Evolutionary conservation across 306 rosid species (phyloP).

Genomic region (Cicer bijugum): DNA sequence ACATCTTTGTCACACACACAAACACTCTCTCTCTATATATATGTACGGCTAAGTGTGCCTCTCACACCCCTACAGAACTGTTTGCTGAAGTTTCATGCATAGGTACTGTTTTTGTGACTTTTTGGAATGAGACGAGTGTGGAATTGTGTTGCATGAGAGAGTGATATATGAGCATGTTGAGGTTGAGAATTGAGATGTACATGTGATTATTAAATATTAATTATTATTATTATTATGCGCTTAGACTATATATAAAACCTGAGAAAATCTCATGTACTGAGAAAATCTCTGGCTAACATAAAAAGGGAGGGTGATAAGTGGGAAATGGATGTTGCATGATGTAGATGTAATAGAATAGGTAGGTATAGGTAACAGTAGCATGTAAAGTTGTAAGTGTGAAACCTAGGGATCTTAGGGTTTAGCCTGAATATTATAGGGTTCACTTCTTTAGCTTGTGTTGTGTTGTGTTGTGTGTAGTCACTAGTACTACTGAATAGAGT

Average conservation of each 20-base stretch:
- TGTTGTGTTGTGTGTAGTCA: constrained; percentile 46
- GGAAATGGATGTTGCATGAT: constrained; percentile 30
- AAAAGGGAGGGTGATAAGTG: constrained; percentile 16
- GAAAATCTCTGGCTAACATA: constrained; percentile 47
- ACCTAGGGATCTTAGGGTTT: constrained; percentile 54
- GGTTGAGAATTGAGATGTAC: constrained; percentile 52
- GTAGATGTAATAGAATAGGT: constrained; percentile 30
- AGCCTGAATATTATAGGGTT: constrained; percentile 37
- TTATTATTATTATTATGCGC: too few relatives aligned
- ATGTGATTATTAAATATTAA: too few relatives aligned
- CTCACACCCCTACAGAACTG: constrained; percentile 53
- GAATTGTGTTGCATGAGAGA: constrained; percentile 55
- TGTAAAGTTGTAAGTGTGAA: constrained; percentile 41
- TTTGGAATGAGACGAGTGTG: constrained; percentile 56
- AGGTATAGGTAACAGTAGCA: constrained; percentile 29
- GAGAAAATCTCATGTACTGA: constrained; percentile 35
- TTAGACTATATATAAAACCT: background rate
- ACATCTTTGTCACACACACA: constrained; percentile 73
- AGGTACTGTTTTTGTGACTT: constrained; percentile 52
- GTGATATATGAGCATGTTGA: background rate
- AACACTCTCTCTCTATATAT: constrained; percentile 42
- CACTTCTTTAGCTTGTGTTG: constrained; percentile 32
- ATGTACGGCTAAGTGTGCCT: constrained; percentile 62
- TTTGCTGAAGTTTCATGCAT: constrained; percentile 79
- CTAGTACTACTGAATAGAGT: constrained; percentile 41